These are phyloP conservation scores for Bothriochloa decipiens DNA, from an alignment of 176 grass and related monocot species.

Conservation along the genomic window DNA sequence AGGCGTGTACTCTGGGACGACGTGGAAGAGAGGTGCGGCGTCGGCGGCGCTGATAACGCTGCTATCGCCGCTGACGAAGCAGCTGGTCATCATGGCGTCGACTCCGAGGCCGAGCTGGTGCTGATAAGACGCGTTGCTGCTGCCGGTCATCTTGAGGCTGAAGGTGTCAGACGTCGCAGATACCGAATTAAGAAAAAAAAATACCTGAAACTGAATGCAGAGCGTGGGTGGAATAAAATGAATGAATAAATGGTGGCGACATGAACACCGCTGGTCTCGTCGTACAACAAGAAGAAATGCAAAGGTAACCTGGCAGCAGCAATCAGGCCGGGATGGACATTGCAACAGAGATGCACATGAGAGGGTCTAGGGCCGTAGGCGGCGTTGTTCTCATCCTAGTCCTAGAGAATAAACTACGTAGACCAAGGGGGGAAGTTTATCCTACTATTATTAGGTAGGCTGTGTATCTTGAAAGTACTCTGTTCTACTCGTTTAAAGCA, in stretches of 20 bases:
- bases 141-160: constrained; percentile 35
- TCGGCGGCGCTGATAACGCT: constrained; percentile 13
- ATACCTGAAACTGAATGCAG: constrained; percentile 34
- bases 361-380: not conserved
- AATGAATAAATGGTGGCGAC: not conserved
- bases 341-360: constrained; percentile 29
- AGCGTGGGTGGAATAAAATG: constrained; percentile 20
- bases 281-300: not conserved
- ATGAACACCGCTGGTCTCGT: constrained; percentile 44
- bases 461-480: not conserved
- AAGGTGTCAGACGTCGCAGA: constrained; percentile 37
- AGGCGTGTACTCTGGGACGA: not conserved
- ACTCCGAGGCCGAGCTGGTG: constrained; percentile 48
- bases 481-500: constrained; percentile 17
- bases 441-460: constrained; percentile 3
- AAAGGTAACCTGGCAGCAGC: not conserved
- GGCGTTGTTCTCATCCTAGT: not conserved
- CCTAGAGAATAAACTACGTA: not conserved
- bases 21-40: constrained; percentile 39
- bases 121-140: constrained; percentile 48
- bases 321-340: not conserved
- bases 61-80: constrained; percentile 34
- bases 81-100: constrained; percentile 45
- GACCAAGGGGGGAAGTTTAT: not conserved
- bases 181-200: constrained; percentile 48